A percentile compares a stretch with the other conserved stretches of the same genome.
Conservation (phyloP, 371 early-diverging fungal genomes). For the Lichtheimia hyalospora region DNA sequence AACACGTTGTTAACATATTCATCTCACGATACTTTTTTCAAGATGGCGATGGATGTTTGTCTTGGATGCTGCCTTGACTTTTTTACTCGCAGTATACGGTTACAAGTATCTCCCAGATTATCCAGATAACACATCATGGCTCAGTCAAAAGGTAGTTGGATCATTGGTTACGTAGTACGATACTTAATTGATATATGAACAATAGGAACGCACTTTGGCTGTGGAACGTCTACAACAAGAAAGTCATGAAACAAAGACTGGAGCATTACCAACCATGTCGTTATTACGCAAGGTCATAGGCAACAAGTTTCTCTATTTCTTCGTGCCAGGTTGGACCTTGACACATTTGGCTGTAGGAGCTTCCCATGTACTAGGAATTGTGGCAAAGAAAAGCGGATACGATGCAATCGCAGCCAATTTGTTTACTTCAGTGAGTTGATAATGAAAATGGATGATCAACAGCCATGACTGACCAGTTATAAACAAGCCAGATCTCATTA, state of each 20-base stretch:
- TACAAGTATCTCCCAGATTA: conserved; percentile 41
- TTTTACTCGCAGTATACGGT: conserved; percentile 29
- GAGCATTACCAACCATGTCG: neutral
- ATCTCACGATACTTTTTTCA: neutral
- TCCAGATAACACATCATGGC: conserved; percentile 44
- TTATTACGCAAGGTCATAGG: neutral
- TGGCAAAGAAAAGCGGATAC: conserved; percentile 43
- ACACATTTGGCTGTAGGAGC: conserved; percentile 39
- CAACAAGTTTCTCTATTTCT: conserved; percentile 33
- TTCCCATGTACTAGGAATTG: conserved; percentile 40
- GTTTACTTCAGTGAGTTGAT: conserved; percentile 37
- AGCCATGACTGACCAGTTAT: neutral
- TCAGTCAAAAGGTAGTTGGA: conserved; percentile 24
- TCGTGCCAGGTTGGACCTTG: conserved; percentile 41
- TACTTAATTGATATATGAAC: no score
- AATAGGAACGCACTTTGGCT: no score
- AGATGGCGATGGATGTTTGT: conserved; percentile 56
- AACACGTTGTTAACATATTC: neutral
- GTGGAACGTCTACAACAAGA: no score
- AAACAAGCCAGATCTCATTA: conserved; percentile 39
- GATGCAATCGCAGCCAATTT: conserved; percentile 51
- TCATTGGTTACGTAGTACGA: no score
- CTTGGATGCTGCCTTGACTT: conserved; percentile 37
- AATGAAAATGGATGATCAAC: neutral
- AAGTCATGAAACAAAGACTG: no score